Evolutionary conservation across 2,329 filamentous ascomycete genomes (phyloP).

Genomic region (Cladophialophora yegresii): DNA sequence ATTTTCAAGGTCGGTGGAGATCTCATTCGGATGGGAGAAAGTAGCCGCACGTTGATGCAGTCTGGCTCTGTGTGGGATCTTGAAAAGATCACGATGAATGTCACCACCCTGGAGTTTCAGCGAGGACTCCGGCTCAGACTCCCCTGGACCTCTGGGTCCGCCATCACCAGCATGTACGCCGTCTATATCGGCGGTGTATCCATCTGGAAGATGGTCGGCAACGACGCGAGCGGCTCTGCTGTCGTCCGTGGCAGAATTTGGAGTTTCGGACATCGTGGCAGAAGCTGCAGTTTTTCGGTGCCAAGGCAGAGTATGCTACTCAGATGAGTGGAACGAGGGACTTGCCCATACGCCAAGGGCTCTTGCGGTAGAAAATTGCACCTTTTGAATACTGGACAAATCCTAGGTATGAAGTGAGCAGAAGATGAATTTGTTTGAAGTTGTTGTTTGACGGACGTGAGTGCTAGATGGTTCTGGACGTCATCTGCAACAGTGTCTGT

Average conservation of each 20-base stretch:
- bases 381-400: not conserved
- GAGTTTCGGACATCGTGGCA: slow-evolving; percentile 29
- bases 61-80: slow-evolving; percentile 62
- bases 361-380: not conserved
- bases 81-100: slow-evolving; percentile 76
- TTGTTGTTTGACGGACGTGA: not conserved
- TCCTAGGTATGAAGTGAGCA: not conserved
- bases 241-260: slow-evolving; percentile 21
- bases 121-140: slow-evolving; percentile 57
- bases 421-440: not conserved
- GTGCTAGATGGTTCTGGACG: not conserved
- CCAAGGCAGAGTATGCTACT: not conserved
- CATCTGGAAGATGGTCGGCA: slow-evolving; percentile 31
- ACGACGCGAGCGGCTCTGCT: slow-evolving; percentile 27
- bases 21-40: slow-evolving; percentile 58
- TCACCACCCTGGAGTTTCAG: slow-evolving; percentile 73
- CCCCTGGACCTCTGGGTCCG: not conserved
- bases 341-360: not conserved
- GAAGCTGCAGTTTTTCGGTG: not conserved
- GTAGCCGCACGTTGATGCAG: slow-evolving; percentile 63
- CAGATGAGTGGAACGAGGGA: not conserved
- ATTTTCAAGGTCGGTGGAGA: slow-evolving; percentile 40
- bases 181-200: slow-evolving; percentile 32
- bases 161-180: slow-evolving; percentile 12
- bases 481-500: not conserved